Conservation (phyloP, 768 basidiomycete genomes). For the Nevesoporus exiguus region DNA sequence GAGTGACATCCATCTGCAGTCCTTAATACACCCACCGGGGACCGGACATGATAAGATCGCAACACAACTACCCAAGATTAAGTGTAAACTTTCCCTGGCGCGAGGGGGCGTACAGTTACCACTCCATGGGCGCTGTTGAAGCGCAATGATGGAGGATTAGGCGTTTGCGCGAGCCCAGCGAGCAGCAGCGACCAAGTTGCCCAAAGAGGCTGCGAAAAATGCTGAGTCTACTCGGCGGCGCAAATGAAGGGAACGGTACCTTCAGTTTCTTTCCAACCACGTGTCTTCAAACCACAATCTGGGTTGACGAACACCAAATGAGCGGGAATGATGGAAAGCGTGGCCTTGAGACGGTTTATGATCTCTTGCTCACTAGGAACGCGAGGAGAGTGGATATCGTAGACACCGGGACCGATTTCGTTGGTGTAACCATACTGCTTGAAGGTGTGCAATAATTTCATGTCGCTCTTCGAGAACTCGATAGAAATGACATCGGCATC, state of each 20-base stretch:
- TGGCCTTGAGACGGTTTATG: constrained; percentile 82
- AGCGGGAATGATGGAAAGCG: constrained; percentile 78
- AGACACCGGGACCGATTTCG: constrained; percentile 97
- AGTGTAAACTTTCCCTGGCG: constrained; percentile 33
- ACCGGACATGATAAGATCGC: constrained; percentile 27
- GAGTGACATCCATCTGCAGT: constrained; percentile 17
- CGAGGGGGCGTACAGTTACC: constrained; percentile 52
- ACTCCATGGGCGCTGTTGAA: constrained; percentile 87
- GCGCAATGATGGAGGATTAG: constrained; percentile 60
- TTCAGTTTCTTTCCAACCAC: constrained; percentile 98
- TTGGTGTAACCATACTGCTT: constrained; percentile 93
- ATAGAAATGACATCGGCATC: constrained; percentile 99
- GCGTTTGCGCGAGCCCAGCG: constrained; percentile 86
- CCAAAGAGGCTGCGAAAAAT: constrained; percentile 55
- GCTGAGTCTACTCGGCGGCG: constrained; percentile 4
- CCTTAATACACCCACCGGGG: constrained; percentile 18
- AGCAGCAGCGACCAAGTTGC: constrained; percentile 87
- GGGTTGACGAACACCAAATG: constrained; percentile 91
- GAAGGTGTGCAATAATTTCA: constrained; percentile 96
- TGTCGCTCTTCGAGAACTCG: constrained; percentile 97
- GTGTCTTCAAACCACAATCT: constrained; percentile 98
- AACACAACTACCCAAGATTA: constrained; percentile 57
- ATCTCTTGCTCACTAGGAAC: constrained; percentile 93
- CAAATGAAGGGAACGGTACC: constrained; percentile 33
- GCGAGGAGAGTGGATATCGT: constrained; percentile 99